Evolutionary conservation across 176 grass and related monocot species (phyloP), one percentile per base, ranked within the genome.

Genomic region (Eragrostis curvula): DNA sequence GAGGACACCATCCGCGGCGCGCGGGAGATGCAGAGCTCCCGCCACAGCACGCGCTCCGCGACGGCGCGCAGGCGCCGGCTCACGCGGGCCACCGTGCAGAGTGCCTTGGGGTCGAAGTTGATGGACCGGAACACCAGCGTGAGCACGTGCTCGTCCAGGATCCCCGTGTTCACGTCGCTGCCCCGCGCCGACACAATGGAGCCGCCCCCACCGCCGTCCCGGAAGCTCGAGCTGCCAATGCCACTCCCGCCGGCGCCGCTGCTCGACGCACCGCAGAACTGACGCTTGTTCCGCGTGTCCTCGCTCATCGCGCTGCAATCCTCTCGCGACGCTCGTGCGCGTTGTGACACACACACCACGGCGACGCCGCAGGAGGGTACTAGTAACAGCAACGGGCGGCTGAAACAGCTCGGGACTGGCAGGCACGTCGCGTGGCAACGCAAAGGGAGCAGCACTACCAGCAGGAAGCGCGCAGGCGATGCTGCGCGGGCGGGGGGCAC

Each of bases 21-120:
- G 1, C 90, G 90, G 46, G 90, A 91, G 66, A 89, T 45, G 90
- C 95, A 97, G 73, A 97, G 82, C 77, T 92, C 88, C n/a, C 89
- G 89, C 88, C 91, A 98, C 66, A 98, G 90, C 68, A 98, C 85
- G 15, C 95, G 92, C 84, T 92, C 84, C 0, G 95, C 88, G 1
- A 98, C 96, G 40, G 90, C 96, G 28, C 90, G 92, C 13, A 94
- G 90, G 0, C 95, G 80, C 0, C 90, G 49, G 82, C 88, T 94
- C 49, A 92, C 88, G 73, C 90, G 78, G 0, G 84, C 49, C 4
- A 69, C 78, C 11, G 76, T 75, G 80, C 92, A 88, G 8, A 94
- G 79, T 13, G 74, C 74, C 74, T 77, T 83, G 13, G 79, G 92
- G 63, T 91, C 87, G 80, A 82, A 89, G 65, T 94, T 89, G 62